Percentiles rank a stretch among this genome's conserved stretches.
phyloP scores from a whole-genome alignment of 345 rosid genomes.

The Cardamine chenopodiifolia region DNA sequence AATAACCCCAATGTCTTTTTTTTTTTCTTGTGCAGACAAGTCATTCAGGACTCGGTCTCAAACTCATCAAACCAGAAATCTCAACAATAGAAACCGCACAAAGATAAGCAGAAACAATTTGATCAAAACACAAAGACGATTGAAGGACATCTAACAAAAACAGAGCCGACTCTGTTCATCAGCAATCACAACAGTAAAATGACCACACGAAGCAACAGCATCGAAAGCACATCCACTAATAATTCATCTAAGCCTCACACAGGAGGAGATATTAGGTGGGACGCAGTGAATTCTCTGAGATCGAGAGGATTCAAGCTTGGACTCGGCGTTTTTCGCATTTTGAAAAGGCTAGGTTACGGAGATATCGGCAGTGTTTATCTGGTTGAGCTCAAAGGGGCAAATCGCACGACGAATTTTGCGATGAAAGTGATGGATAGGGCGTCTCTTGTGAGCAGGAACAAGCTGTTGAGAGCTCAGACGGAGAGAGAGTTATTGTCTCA shows the following conservation, averaged over 20 bases:
- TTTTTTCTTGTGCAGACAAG: too few relatives aligned
- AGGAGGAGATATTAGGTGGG: conserved; percentile 59
- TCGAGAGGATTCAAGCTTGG: conserved; percentile 42
- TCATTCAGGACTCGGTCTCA: conserved; percentile 17
- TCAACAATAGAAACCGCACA: conserved; percentile 24
- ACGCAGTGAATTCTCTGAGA: conserved; percentile 46
- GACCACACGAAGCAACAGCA: conserved; percentile 33
- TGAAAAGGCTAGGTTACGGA: conserved; percentile 81
- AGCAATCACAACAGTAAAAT: background rate
- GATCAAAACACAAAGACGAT: conserved; percentile 18
- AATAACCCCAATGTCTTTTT: too few relatives aligned
- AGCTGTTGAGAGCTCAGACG: conserved; percentile 63
- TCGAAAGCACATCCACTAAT: conserved; percentile 22
- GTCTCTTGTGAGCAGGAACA: conserved; percentile 65
- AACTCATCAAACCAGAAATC: background rate
- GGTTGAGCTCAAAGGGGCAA: conserved; percentile 59
- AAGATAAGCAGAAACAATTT: conserved; percentile 18
- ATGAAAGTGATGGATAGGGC: conserved; percentile 87
- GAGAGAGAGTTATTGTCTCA: conserved; percentile 72
- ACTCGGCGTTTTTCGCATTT: conserved; percentile 58
- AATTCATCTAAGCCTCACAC: conserved; percentile 48
- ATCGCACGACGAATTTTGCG: conserved; percentile 58
- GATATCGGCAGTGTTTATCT: conserved; percentile 90
- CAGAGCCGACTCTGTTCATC: conserved; percentile 16
- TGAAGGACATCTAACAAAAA: background rate